phyloP scores from a whole-genome alignment of 2,329 filamentous ascomycete species.

The Alternaria angustiovoidea region DNA sequence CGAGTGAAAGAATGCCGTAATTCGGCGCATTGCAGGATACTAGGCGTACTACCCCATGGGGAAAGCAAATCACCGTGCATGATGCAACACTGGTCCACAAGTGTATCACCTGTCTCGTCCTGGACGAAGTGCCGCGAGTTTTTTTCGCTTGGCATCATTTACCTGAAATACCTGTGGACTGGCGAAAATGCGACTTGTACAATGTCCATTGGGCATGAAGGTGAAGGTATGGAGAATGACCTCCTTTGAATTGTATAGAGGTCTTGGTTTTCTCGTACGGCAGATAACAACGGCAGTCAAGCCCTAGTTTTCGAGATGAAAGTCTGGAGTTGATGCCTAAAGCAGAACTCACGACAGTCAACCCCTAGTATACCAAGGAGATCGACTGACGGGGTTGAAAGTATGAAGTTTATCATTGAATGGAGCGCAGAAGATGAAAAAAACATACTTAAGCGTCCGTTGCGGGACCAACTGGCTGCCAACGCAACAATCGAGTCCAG shows the following conservation, averaged over 20 bases:
- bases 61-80: not conserved
- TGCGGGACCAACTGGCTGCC: not conserved
- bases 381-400: not conserved
- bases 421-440: not conserved
- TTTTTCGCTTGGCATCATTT: slow-evolving; percentile 7
- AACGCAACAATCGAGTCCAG: not conserved
- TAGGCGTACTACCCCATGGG: slow-evolving; percentile 3
- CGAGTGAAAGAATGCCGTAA: not conserved
- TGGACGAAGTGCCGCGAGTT: slow-evolving; percentile 3
- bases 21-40: not conserved
- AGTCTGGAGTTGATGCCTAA: no score
- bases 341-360: no score
- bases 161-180: slow-evolving; percentile 1
- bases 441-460: slow-evolving; percentile 8
- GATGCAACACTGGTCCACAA: not conserved
- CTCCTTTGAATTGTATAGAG: not conserved
- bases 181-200: not conserved
- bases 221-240: not conserved
- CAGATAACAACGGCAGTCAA: not conserved
- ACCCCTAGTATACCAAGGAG: not conserved
- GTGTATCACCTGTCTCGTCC: not conserved
- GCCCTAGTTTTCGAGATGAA: not conserved
- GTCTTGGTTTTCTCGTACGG: slow-evolving; percentile 5
- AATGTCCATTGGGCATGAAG: not conserved
- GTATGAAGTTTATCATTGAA: not conserved